A percentile compares a stretch with the other conserved stretches of the same genome.
Conservation (phyloP, 1,284 basidiomycete species). For the Ceratobasidium sp. region DNA sequence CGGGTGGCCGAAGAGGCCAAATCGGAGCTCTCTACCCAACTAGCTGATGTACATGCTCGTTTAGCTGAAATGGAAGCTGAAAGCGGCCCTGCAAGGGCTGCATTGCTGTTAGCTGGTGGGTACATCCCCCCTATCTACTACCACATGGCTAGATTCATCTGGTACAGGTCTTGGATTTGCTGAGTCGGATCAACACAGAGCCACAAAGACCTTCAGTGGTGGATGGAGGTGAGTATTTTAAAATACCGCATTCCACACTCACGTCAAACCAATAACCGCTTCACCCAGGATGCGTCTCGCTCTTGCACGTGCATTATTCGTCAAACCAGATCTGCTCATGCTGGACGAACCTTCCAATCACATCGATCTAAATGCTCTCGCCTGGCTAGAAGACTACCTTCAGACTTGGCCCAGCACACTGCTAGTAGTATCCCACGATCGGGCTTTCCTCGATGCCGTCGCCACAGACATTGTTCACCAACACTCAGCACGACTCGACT, state of each 20-base stretch:
- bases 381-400: conserved; percentile 86
- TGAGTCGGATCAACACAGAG: conserved; percentile 84
- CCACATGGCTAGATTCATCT: background rate
- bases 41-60: conserved; percentile 93
- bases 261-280: conserved; percentile 9
- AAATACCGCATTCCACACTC: too few relatives aligned
- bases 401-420: conserved; percentile 96
- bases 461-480: conserved; percentile 98
- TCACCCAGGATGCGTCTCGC: conserved; percentile 79
- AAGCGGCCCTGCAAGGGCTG: conserved; percentile 93
- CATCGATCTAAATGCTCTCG: conserved; percentile 67
- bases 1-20: conserved; percentile 79
- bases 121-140: background rate
- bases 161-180: conserved; percentile 84
- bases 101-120: conserved; percentile 85
- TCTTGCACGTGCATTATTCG: conserved; percentile 89
- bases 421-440: conserved; percentile 98
- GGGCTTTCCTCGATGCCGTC: conserved; percentile 97
- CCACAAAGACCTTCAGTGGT: conserved; percentile 93
- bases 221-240: conserved; percentile 80
- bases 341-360: conserved; percentile 99
- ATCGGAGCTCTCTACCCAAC: conserved; percentile 84
- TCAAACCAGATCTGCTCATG: conserved; percentile 88
- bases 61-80: conserved; percentile 98
- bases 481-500: conserved; percentile 94